Conservation (phyloP, 2,329 filamentous ascomycete species). For the Emergomyces pasteurianus region DNA sequence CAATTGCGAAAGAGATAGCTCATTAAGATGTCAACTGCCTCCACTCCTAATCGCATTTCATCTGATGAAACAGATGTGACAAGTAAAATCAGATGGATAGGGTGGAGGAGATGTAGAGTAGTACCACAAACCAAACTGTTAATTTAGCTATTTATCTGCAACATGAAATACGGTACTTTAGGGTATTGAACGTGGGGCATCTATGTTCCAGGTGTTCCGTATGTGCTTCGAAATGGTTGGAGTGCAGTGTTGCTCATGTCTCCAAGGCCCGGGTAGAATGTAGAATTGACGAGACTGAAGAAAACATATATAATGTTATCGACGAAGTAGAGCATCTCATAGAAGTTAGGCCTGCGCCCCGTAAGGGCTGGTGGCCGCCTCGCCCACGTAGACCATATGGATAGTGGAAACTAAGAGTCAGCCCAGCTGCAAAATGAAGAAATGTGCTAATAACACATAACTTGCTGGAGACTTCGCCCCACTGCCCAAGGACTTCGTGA, state of each 20-base stretch:
- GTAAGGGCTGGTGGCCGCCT: no score
- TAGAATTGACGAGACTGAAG: no score
- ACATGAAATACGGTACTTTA: not conserved
- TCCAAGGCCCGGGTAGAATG: not conserved
- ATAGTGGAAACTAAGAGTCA: conserved; percentile 25
- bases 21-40: not conserved
- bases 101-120: not conserved
- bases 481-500: not conserved
- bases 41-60: no score
- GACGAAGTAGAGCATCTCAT: no score
- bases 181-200: not conserved
- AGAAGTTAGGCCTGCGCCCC: no score
- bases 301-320: no score
- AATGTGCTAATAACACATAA: conserved; percentile 22
- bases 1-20: not conserved
- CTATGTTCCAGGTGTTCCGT: not conserved
- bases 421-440: conserved; percentile 26
- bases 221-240: not conserved
- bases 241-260: not conserved
- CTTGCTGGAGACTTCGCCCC: conserved; percentile 20
- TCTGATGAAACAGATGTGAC: not conserved
- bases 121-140: not conserved
- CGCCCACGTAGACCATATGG: no score
- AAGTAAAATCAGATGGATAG: not conserved
- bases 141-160: not conserved